Percentiles rank a stretch among this genome's conserved stretches.
These are phyloP conservation scores for Chrysanthemum seticuspe DNA, from an alignment of 129 eudicot genomes.

Conservation along the genomic window DNA sequence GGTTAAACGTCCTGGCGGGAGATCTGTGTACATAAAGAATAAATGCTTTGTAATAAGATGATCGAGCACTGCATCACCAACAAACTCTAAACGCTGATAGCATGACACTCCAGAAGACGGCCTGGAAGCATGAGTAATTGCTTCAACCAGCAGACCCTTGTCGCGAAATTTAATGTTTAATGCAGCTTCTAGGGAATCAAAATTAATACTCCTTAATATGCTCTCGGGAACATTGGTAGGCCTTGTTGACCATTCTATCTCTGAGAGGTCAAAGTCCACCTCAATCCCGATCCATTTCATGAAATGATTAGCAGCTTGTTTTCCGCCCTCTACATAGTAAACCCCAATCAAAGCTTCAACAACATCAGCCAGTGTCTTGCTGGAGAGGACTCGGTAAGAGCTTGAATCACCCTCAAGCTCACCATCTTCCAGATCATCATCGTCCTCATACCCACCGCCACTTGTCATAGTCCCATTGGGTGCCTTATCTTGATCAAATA, in stretches of 20 bases:
- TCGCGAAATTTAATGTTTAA: slow-evolving; percentile 62
- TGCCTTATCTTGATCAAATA: slow-evolving; percentile 49
- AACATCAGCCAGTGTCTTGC: slow-evolving; percentile 97
- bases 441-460: slow-evolving; percentile 25
- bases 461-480: slow-evolving; percentile 22
- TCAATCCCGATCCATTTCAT: slow-evolving; percentile 97
- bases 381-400: slow-evolving; percentile 89
- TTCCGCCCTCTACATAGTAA: slow-evolving; percentile 94
- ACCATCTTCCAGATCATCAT: slow-evolving; percentile 90
- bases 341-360: slow-evolving; percentile 96
- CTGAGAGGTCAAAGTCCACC: slow-evolving; percentile 70
- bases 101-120: slow-evolving; percentile 99
- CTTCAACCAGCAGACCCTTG: slow-evolving; percentile 72
- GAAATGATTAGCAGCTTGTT: slow-evolving; percentile 83
- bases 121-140: slow-evolving; percentile 98
- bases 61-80: slow-evolving; percentile 97
- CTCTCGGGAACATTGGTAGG: slow-evolving; percentile 61
- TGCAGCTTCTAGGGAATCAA: slow-evolving; percentile 67
- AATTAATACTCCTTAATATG: slow-evolving; percentile 71
- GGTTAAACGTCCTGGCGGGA: slow-evolving; percentile 97
- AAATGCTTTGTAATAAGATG: slow-evolving; percentile 93
- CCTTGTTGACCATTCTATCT: slow-evolving; percentile 40
- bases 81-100: slow-evolving; percentile 96
- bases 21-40: slow-evolving; percentile 88
- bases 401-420: slow-evolving; percentile 90